phyloP scores from a whole-genome alignment of 352 stramenopile species.

The Globisporangium emineosum region DNA sequence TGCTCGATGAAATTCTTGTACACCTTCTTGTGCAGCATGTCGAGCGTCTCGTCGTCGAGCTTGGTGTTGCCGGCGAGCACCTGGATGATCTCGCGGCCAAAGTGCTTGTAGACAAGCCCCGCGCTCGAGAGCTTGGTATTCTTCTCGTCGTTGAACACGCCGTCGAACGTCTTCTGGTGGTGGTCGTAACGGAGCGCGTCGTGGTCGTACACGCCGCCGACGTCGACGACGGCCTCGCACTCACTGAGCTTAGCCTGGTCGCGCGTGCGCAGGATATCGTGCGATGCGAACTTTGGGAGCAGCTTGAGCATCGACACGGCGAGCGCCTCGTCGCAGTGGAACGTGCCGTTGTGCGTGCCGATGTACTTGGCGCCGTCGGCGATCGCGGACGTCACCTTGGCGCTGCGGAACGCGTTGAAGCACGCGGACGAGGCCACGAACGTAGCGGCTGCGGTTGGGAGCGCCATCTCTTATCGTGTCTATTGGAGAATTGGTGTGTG shows the following conservation, averaged over 20 bases:
- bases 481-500: neutral
- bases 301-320: conserved; percentile 97
- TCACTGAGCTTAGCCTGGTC: conserved; percentile 89
- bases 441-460: conserved; percentile 56
- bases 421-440: conserved; percentile 62
- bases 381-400: conserved; percentile 47
- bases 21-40: conserved; percentile 89
- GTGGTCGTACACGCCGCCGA: conserved; percentile 95
- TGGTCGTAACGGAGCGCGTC: conserved; percentile 93
- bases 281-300: conserved; percentile 84
- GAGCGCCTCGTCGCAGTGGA: conserved; percentile 98
- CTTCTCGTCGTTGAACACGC: conserved; percentile 67
- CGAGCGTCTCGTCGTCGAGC: conserved; percentile 69
- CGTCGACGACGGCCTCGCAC: conserved; percentile 96
- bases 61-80: conserved; percentile 40
- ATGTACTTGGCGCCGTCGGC: conserved; percentile 81
- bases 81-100: conserved; percentile 95
- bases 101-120: conserved; percentile 98
- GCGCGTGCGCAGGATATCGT: conserved; percentile 85
- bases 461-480: conserved; percentile 45
- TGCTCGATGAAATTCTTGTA: conserved; percentile 98
- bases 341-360: conserved; percentile 96
- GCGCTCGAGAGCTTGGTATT: conserved; percentile 94
- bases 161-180: conserved; percentile 94
- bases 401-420: conserved; percentile 57